Percentiles rank a stretch among this genome's conserved stretches.
Evolutionary conservation across 2,329 filamentous ascomycete genomes (phyloP).

Genomic region (Monosporascus ibericus): DNA sequence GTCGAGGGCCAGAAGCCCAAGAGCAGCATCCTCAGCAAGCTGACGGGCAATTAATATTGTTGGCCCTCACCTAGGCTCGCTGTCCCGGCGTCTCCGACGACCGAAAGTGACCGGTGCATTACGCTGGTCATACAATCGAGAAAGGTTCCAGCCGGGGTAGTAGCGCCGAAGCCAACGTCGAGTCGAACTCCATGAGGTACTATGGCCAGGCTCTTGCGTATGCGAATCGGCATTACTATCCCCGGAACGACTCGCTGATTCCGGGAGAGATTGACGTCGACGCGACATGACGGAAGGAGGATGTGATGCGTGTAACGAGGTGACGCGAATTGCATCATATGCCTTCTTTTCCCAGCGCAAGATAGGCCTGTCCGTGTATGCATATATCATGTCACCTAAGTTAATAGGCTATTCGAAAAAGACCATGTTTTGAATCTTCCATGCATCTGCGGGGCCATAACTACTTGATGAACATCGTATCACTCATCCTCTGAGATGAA

Average conservation of each 20-base stretch:
- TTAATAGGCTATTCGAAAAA: not conserved
- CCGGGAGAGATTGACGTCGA: not conserved
- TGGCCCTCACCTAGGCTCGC: not conserved
- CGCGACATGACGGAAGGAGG: not conserved
- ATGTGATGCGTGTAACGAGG: not conserved
- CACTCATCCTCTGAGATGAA: too few relatives aligned
- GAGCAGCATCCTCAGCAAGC: slow-evolving; percentile 36
- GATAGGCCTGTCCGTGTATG: not conserved
- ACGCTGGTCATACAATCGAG: not conserved
- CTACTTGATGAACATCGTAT: too few relatives aligned
- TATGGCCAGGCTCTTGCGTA: not conserved
- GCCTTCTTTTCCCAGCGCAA: not conserved
- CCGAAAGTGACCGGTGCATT: not conserved
- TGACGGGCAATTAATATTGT: slow-evolving; percentile 23
- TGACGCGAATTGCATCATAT: not conserved
- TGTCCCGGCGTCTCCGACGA: not conserved
- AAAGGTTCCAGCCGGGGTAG: not conserved
- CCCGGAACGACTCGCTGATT: too few relatives aligned
- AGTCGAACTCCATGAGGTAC: not conserved
- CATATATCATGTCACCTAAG: not conserved
- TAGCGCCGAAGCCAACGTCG: not conserved
- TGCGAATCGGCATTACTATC: not conserved
- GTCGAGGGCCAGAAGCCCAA: slow-evolving; percentile 60
- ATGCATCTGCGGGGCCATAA: not conserved
- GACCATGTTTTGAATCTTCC: not conserved